Base-by-base conservation (phyloP, 2,329 filamentous ascomycete genomes). In the Microdochium paspali region DNA sequence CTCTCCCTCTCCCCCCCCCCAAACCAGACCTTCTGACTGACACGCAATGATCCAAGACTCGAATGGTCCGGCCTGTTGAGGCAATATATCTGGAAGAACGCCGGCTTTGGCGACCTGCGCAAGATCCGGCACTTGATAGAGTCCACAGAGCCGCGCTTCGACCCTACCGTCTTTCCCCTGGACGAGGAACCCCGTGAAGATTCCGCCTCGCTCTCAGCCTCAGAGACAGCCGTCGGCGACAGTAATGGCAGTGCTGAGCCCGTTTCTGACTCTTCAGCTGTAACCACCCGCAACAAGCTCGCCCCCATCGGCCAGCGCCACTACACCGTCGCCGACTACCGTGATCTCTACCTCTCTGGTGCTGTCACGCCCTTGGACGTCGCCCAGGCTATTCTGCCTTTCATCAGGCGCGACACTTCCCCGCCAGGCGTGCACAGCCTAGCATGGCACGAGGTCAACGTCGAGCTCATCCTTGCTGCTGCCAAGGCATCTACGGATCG, bases 61-160 rank as follows among this genome's bases (percentile, higher is more conserved):
- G 1, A 80, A 42, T 77, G 76, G 23, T 66, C 82, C n/a, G 67
- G 70, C 10, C 71, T 77, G 40, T 52, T 91, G 9, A 82, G 86
- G 50, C 75, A 72, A 48, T 65, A 78, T 44, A 73, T 90, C 52
- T 94, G 84, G 83, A 68, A 67, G 44, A 88, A 89, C 67, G 83
- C 85, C 44, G 65, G 74, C 23, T 77, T 82, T 48, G 69, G 67
- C 24, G 60, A 57, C 20, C 58, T 76, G 51, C 72, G 70, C 49
- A 61, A 72, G 42, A 63, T 79, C 13, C 64, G 70, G 1, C 67
- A 61, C 10, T 63, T 82, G 15, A 61, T 88, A 25, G 67, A 78
- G 44, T 66, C 76, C 45, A 76, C 63, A 44, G 70, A 71, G 51
- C 70, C 70, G 2, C 62, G 68, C 43, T 74, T 68, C 50, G 70